Evolutionary conservation across 441 rosid species (phyloP), one percentile per base, ranked within the genome.

Genomic region (Macaranga tanarius): DNA sequence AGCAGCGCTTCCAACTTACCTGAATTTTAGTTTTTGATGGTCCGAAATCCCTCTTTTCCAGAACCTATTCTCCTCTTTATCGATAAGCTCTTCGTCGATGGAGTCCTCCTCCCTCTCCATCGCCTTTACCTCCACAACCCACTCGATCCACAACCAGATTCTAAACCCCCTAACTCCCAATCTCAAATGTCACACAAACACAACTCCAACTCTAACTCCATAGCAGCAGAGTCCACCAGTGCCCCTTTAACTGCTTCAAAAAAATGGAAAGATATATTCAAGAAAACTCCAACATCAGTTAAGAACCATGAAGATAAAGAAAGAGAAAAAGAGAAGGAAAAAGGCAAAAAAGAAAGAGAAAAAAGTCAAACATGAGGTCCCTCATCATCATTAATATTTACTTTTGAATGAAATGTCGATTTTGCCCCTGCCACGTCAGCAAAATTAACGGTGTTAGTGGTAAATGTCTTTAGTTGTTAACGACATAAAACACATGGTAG

Each of bases 11-110:
- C 87, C 20, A 86, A 81, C 77, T 87, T 94, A 8, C 95, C 96
- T 8, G 97, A 92, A 77, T 93, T 93, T 74, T 95, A 92, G 85
- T 93, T 92, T 82, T 87, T 93, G 90, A 85, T 73, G 86, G 73
- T 89, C 25, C 76, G 84, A 7, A 86, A 86, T 83, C 86, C 96
- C 2, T 81, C 90, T 56, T 77, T 12, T 3, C 83, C 90, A 10
- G 86, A 77, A 0, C 81, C 91, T 20, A 85, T 87, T 72, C 87
- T 91, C 28, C 75, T 84, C 44, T 82, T 93, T 44, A 96, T 97
- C n/a, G 97, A 93, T 70, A 86, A 91, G 63, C 92, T 93, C 83
- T 87, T 93, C 31, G 82, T 79, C 73, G 88, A 86, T 51, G 97
- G 97, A 16, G 83, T 92, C 72, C 88, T 93, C 45, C 91, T 86